Evolutionary conservation across 345 rosid species (phyloP).

Genomic region (Acer negundo): DNA sequence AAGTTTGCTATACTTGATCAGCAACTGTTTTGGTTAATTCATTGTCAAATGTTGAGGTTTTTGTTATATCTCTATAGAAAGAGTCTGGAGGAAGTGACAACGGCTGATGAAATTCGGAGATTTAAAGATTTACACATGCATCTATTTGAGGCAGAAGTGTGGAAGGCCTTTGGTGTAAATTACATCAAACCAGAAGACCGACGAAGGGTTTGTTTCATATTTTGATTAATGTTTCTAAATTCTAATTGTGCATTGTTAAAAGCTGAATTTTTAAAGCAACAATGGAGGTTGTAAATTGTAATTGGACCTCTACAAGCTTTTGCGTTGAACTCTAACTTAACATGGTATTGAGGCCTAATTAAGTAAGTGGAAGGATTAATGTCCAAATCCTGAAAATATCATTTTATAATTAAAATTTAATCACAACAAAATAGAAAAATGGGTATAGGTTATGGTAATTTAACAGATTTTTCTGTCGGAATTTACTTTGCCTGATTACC

Average conservation of each 20-base stretch:
- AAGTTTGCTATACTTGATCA: conserved; percentile 20
- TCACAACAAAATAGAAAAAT: not conserved
- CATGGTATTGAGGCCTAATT: not conserved
- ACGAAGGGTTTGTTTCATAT: conserved; percentile 24
- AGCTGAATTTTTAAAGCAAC: not conserved
- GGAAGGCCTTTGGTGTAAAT: conserved; percentile 31
- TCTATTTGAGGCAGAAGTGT: conserved; percentile 50
- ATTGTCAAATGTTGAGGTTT: not conserved
- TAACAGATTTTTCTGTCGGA: not conserved
- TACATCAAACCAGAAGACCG: conserved; percentile 32
- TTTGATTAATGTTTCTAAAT: not conserved
- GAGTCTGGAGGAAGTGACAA: conserved; percentile 33
- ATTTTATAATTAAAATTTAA: not conserved
- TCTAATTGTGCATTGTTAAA: not conserved
- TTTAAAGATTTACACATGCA: conserved; percentile 47
- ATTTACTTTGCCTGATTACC: conserved; percentile 2
- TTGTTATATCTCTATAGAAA: conserved; percentile 28
- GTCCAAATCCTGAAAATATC: too few relatives aligned
- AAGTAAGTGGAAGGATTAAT: not conserved
- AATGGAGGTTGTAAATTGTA: not conserved
- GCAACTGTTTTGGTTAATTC: not conserved
- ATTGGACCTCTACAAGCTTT: not conserved
- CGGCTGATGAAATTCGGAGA: conserved; percentile 41
- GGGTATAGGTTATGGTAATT: not conserved
- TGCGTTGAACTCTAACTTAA: not conserved